These are phyloP conservation scores for Herpetomonas muscarum DNA, from an alignment of 208 protist genomes.

Conservation along the genomic window DNA sequence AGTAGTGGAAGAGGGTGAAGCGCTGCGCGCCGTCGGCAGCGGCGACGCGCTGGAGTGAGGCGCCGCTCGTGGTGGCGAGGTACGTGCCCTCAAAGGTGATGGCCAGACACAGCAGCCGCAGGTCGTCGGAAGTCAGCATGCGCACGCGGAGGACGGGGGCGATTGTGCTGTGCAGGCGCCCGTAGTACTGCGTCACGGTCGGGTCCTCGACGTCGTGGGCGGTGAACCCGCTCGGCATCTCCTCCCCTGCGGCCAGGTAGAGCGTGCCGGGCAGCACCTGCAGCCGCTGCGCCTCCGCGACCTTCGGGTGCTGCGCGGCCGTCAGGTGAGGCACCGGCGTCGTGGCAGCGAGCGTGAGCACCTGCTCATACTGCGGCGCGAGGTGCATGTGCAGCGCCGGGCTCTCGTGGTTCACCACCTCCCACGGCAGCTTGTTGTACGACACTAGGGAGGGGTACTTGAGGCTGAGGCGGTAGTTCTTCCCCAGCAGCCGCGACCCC, in stretches of 20 bases:
- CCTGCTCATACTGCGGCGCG: slow-evolving; percentile 76
- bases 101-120: slow-evolving; percentile 73
- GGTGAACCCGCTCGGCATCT: slow-evolving; percentile 41
- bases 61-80: slow-evolving; percentile 25
- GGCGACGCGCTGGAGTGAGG: slow-evolving; percentile 21
- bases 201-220: slow-evolving; percentile 49
- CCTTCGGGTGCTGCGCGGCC: slow-evolving; percentile 22
- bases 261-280: slow-evolving; percentile 70
- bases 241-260: slow-evolving; percentile 28
- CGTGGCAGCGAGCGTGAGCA: slow-evolving; percentile 61
- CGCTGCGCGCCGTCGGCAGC: background rate
- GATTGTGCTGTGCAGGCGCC: slow-evolving; percentile 37
- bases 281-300: slow-evolving; percentile 46
- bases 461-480: slow-evolving; percentile 61
- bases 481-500: slow-evolving; percentile 15
- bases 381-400: slow-evolving; percentile 74
- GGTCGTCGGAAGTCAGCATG: slow-evolving; percentile 65
- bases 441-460: slow-evolving; percentile 86
- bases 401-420: slow-evolving; percentile 70
- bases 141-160: slow-evolving; percentile 41
- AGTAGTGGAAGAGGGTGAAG: slow-evolving; percentile 79
- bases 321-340: slow-evolving; percentile 54
- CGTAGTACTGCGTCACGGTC: slow-evolving; percentile 80
- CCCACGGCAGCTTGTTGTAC: slow-evolving; percentile 89
- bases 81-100: slow-evolving; percentile 41